Evolutionary conservation across 2,329 filamentous ascomycete species (phyloP).

Genomic region (Scytalidium lignicola): DNA sequence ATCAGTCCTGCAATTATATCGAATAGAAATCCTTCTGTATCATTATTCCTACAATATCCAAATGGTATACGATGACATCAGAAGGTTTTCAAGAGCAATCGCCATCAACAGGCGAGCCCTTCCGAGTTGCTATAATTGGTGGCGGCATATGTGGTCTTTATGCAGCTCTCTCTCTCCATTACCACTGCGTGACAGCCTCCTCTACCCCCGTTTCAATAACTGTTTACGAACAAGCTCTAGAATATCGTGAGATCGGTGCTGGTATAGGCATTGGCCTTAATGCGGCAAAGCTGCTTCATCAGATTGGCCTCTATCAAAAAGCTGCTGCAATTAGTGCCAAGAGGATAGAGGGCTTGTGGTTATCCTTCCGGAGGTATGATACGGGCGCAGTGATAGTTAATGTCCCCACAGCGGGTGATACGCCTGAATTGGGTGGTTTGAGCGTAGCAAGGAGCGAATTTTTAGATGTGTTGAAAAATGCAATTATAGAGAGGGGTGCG

Average conservation of each 20-base stretch:
- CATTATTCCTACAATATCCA: not conserved
- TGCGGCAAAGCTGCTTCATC: constrained; percentile 27
- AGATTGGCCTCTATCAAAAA: constrained; percentile 27
- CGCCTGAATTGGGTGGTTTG: constrained; percentile 16
- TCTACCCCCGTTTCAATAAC: constrained; percentile 22
- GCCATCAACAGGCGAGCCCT: not conserved
- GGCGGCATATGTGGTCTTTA: constrained; percentile 34
- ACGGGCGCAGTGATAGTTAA: constrained; percentile 28
- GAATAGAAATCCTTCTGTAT: not conserved
- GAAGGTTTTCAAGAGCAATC: not conserved
- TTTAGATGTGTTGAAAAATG: constrained; percentile 28
- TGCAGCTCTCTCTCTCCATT: constrained; percentile 28
- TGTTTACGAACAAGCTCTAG: constrained; percentile 30
- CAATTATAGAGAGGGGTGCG: constrained; percentile 27
- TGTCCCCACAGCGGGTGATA: constrained; percentile 23
- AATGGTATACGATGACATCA: not conserved
- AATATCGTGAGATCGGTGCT: constrained; percentile 33
- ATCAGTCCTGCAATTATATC: not conserved
- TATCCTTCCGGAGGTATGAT: constrained; percentile 32
- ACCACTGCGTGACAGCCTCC: not conserved
- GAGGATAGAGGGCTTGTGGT: constrained; percentile 25
- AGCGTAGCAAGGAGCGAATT: constrained; percentile 32
- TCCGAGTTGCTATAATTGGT: constrained; percentile 29
- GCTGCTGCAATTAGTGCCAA: constrained; percentile 26
- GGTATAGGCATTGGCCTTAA: constrained; percentile 34